phyloP scores from a whole-genome alignment of 2,329 filamentous ascomycete genomes.

The Westerdykella aurantiaca region DNA sequence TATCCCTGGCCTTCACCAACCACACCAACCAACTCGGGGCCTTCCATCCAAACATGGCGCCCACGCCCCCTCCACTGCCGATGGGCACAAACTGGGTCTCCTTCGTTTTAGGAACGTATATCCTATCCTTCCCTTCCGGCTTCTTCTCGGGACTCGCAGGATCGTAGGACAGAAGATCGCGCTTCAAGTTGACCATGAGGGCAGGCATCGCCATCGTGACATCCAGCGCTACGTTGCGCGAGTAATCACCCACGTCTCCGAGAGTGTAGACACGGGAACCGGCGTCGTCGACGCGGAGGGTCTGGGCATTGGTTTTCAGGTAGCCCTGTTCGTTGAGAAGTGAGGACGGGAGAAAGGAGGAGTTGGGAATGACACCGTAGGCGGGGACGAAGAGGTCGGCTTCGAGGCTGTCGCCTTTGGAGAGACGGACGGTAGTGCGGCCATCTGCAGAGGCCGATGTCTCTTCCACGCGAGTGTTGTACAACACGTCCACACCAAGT shows the following conservation, averaged over 20 bases:
- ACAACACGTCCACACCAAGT: slow-evolving; percentile 45
- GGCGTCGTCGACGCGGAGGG: slow-evolving; percentile 43
- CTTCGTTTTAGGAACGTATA: slow-evolving; percentile 16
- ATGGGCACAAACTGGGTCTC: slow-evolving; percentile 30
- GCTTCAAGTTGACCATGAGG: slow-evolving; percentile 42
- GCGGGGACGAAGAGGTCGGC: slow-evolving; percentile 51
- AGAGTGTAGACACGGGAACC: slow-evolving; percentile 45
- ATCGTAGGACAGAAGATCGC: slow-evolving; percentile 38
- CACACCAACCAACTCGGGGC: slow-evolving; percentile 37
- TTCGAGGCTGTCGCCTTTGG: slow-evolving; percentile 43
- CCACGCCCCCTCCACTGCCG: slow-evolving; percentile 30
- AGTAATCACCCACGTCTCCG: slow-evolving; percentile 44
- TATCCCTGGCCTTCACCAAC: slow-evolving; percentile 40
- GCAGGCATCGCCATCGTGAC: slow-evolving; percentile 38
- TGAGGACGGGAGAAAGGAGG: slow-evolving; percentile 45
- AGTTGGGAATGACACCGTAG: slow-evolving; percentile 49
- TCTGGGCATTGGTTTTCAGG: slow-evolving; percentile 44
- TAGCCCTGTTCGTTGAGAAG: slow-evolving; percentile 45
- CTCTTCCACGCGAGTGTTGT: slow-evolving; percentile 33
- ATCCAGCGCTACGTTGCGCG: slow-evolving; percentile 40
- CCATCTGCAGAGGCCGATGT: slow-evolving; percentile 22
- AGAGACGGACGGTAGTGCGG: slow-evolving; percentile 36
- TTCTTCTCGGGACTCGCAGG: slow-evolving; percentile 2
- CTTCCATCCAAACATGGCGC: slow-evolving; percentile 34
- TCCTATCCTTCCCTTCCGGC: slow-evolving; percentile 22